Evolutionary conservation across 1,139 yeast species (phyloP), one percentile per base, ranked within the genome.

Genomic region (Hemisphaericaspora subhashii): DNA sequence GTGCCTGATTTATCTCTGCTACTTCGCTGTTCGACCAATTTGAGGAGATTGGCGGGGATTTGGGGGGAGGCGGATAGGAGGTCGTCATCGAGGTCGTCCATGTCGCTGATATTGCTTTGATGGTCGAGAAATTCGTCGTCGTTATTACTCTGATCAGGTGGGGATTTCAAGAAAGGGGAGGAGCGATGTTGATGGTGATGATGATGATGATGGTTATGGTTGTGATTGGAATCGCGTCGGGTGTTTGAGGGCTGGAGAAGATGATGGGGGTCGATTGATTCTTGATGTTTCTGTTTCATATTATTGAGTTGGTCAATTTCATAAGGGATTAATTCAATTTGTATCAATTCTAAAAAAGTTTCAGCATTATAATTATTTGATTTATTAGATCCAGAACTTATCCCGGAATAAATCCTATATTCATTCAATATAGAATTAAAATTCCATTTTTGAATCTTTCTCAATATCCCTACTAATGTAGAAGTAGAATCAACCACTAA

Each of bases 391-490:
- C 23, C n/a, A n/a, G n/a, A n/a, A 24, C 11, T 22, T 22, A 22
- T 22, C 24, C 27, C 27, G 2, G 88, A 74, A 59, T 81, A 86
- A 7, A 86, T 74, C 36, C 96, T 69, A 62, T 87, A 92, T 58
- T 92, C 98, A 48, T 84, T 85, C 22, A 89, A 77, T 8, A 90
- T 81, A 17, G 94, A 81, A 26, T 89, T 81, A 55, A 86, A 85
- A 50, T 82, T 83, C 98, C 97, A 90, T 60, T 85, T 85, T 60
- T 87, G 95, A 26, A 89, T 71, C 56, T 84, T 83, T 39, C 98
- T 68, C 24, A 92, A 63, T 2, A 89, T 70, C 1, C 97, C 96
- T 5, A 88, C 77, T 21, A 90, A 72, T 3, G 94, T 80, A 41
- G 86, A 83, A 2, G 92, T 82, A 38, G 86, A 78, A 55, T 92